phyloP scores from a whole-genome alignment of 1,139 yeast species.

The Meyerozyma carpophila region DNA sequence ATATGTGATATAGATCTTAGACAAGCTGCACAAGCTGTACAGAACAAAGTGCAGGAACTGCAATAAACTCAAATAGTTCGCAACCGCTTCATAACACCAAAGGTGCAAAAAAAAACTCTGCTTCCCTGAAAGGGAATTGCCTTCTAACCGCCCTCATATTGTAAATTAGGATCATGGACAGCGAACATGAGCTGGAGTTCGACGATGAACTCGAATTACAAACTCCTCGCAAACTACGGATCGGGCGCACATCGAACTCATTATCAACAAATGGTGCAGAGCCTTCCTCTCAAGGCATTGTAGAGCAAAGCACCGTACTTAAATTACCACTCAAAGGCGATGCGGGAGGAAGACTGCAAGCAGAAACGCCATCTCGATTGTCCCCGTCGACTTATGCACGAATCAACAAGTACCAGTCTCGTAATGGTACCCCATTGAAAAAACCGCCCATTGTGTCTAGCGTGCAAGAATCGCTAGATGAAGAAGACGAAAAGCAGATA shows the following conservation, averaged over 20 bases:
- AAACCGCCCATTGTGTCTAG: constrained; percentile 6
- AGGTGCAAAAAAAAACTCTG: neutral
- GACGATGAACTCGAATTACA: constrained; percentile 1
- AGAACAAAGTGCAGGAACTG: neutral
- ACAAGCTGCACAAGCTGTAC: no score
- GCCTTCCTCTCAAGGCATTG: neutral
- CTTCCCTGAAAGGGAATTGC: neutral
- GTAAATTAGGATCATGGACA: neutral
- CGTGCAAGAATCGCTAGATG: neutral
- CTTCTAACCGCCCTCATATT: neutral
- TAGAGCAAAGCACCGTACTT: neutral
- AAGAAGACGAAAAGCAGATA: constrained; percentile 14
- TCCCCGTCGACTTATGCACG: constrained; percentile 1
- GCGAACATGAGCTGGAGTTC: constrained; percentile 1
- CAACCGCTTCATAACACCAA: neutral
- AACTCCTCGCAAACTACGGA: neutral
- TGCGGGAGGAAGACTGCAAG: neutral
- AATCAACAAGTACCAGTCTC: constrained; percentile 7
- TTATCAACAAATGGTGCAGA: neutral
- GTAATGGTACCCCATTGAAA: constrained; percentile 16
- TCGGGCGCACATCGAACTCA: neutral
- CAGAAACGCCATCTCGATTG: neutral
- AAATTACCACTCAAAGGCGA: neutral
- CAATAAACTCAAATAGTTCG: neutral
- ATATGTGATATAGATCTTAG: neutral